These are phyloP conservation scores for Ustilago nuda DNA, from an alignment of 1,284 basidiomycete species.

Conservation along the genomic window DNA sequence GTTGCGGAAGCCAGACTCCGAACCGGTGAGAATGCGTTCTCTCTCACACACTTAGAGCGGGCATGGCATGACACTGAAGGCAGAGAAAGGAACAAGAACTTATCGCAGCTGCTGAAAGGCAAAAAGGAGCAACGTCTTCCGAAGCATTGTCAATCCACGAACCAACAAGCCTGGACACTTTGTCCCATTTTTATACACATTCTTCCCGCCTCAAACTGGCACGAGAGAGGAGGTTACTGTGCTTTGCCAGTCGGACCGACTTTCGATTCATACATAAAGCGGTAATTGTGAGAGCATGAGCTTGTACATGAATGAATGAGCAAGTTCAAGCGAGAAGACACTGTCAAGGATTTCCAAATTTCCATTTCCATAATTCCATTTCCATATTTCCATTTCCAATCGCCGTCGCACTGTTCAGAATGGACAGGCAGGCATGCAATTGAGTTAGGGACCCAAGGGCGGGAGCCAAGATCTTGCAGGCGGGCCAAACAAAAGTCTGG, in stretches of 20 bases:
- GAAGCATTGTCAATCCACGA: conserved; percentile 23
- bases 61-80: neutral
- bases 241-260: neutral
- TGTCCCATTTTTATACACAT: neutral
- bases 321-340: neutral
- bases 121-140: conserved; percentile 49
- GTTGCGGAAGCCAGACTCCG: conserved; percentile 15
- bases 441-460: neutral
- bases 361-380: neutral
- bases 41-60: conserved; percentile 16
- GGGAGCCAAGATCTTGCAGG: neutral
- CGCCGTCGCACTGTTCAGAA: neutral
- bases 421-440: neutral
- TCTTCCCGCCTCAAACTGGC: neutral
- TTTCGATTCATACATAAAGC: neutral
- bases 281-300: neutral
- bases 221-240: neutral
- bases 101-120: neutral
- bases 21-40: conserved; percentile 29
- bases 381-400: neutral
- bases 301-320: neutral
- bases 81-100: neutral
- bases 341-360: no score
- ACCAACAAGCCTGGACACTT: conserved; percentile 8
- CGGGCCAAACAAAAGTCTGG: neutral